A percentile compares a stretch with the other conserved stretches of the same genome.
Conservation (phyloP, 495 filamentous ascomycete genomes). For the Hapsidospora chrysogenum region DNA sequence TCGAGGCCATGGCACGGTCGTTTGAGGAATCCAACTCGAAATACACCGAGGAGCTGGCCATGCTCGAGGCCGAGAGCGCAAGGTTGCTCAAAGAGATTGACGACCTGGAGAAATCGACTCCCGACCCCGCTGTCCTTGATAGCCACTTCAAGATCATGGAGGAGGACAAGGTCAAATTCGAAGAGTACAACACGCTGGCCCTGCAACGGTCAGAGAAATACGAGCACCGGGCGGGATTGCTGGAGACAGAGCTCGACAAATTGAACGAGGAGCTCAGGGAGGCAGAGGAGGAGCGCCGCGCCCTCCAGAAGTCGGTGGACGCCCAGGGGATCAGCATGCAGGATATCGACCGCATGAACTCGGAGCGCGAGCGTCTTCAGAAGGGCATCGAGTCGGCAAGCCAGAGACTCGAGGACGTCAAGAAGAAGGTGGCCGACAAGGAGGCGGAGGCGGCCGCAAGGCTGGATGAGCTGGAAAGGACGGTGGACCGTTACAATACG, state of each 20-base stretch:
- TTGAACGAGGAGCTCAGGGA: constrained; percentile 58
- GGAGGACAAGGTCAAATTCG: constrained; percentile 81
- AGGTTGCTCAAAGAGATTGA: constrained; percentile 67
- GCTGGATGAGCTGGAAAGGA: constrained; percentile 76
- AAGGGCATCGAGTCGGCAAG: constrained; percentile 63
- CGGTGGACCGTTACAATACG: constrained; percentile 79
- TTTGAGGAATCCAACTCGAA: constrained; percentile 70
- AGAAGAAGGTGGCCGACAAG: constrained; percentile 63
- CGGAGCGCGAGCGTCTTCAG: constrained; percentile 79
- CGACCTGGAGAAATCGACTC: constrained; percentile 66
- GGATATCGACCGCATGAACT: constrained; percentile 97
- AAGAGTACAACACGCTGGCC: constrained; percentile 71
- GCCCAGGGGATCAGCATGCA: constrained; percentile 84
- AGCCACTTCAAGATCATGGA: constrained; percentile 75
- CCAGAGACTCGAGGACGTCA: constrained; percentile 61
- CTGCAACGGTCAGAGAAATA: constrained; percentile 71
- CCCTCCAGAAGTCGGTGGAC: constrained; percentile 72
- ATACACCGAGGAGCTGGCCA: constrained; percentile 64
- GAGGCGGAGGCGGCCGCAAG: constrained; percentile 67
- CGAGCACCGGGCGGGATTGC: constrained; percentile 51
- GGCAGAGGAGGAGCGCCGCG: constrained; percentile 62
- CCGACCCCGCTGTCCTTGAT: constrained; percentile 67
- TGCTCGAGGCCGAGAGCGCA: constrained; percentile 70
- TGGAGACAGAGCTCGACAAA: constrained; percentile 67
- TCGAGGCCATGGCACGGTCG: constrained; percentile 77